Evolutionary conservation across 257 asterid species (phyloP).

Genomic region (Solanum bulbocastanum): DNA sequence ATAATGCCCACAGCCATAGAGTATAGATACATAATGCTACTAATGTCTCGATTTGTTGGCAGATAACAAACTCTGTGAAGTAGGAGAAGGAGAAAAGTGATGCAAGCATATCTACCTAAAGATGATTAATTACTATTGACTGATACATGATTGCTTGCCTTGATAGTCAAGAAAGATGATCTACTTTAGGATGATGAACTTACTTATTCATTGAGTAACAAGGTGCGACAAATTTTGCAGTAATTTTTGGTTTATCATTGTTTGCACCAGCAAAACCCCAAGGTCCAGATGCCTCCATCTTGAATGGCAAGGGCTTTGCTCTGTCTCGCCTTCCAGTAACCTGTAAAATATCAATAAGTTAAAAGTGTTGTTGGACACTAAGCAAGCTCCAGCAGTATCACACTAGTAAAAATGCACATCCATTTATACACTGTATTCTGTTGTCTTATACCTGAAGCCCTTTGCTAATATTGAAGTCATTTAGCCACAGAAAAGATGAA

Average conservation of each 20-base stretch:
- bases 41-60: background rate
- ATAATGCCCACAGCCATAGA: background rate
- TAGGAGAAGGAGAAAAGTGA: background rate
- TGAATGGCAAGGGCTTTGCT: constrained; percentile 91
- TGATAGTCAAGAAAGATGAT: background rate
- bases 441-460: background rate
- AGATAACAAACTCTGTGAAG: background rate
- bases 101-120: background rate
- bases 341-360: constrained; percentile 20
- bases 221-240: constrained; percentile 81
- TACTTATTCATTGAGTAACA: constrained; percentile 84
- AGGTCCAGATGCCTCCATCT: constrained; percentile 72
- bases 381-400: background rate
- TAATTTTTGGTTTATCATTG: constrained; percentile 72
- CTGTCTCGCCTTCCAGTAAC: constrained; percentile 97
- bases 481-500: background rate
- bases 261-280: constrained; percentile 96
- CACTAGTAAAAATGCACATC: background rate
- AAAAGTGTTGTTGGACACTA: background rate
- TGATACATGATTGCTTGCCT: background rate
- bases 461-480: background rate
- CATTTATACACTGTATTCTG: background rate
- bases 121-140: background rate
- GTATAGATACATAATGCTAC: background rate
- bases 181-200: constrained; percentile 15